Evolutionary conservation across 139 green algal genomes (phyloP).

Genomic region (Gonium pectorale): DNA sequence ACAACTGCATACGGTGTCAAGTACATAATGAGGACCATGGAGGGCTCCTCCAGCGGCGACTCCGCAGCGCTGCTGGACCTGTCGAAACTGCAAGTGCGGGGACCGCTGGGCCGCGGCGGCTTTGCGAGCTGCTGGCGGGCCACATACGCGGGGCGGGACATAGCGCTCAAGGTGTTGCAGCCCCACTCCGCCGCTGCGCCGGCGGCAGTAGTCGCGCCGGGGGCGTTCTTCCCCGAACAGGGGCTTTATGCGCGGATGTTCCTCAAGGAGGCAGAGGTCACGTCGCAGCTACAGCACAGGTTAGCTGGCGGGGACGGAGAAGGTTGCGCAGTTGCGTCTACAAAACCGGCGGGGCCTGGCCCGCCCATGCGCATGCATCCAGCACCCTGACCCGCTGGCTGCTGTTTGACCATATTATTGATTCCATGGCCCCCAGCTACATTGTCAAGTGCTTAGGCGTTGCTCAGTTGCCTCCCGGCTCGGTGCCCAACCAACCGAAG

Average conservation of each 20-base stretch:
- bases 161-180: neutral
- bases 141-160: neutral
- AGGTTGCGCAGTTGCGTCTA: neutral
- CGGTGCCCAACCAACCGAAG: neutral
- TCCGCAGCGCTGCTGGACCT: no score
- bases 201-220: neutral
- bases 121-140: neutral
- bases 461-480: neutral
- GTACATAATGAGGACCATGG: no score
- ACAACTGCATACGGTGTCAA: no score
- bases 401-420: neutral
- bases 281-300: neutral
- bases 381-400: no score
- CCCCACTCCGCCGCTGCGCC: neutral
- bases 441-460: slow-evolving; percentile 7
- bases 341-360: no score
- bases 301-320: neutral
- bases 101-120: neutral
- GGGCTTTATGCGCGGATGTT: neutral
- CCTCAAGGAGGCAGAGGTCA: neutral
- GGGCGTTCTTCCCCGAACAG: neutral
- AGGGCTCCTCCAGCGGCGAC: no score
- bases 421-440: neutral
- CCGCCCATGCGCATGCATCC: no score
- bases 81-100: neutral